A percentile compares a stretch with the other conserved stretches of the same genome.
phyloP scores from a whole-genome alignment of 1,284 basidiomycete species.

The Spongispora temasekensis region DNA sequence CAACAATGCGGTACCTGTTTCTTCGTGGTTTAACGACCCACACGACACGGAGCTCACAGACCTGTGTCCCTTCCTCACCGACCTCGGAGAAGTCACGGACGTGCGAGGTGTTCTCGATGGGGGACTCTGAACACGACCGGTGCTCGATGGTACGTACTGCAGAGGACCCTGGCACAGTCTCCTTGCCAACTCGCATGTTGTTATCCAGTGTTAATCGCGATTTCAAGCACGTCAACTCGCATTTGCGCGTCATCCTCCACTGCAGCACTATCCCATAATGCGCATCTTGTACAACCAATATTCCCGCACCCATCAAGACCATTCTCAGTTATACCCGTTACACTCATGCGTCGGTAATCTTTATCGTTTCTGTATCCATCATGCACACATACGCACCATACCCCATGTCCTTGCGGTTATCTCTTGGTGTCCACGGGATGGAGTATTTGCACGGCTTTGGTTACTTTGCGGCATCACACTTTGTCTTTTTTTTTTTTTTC shows the following conservation, averaged over 20 bases:
- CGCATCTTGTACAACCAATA: slow-evolving; percentile 28
- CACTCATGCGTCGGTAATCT: slow-evolving; percentile 33
- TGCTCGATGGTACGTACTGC: slow-evolving; percentile 21
- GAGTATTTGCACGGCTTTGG: slow-evolving; percentile 17
- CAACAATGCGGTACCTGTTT: slow-evolving; percentile 98
- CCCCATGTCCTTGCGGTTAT: slow-evolving; percentile 19
- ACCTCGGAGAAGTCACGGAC: slow-evolving; percentile 85
- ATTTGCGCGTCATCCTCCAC: slow-evolving; percentile 1
- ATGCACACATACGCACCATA: slow-evolving; percentile 33
- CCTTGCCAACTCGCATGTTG: slow-evolving; percentile 31
- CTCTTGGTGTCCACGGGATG: slow-evolving; percentile 18
- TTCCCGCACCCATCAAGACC: slow-evolving; percentile 11
- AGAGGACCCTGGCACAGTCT: slow-evolving; percentile 20
- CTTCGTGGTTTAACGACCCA: slow-evolving; percentile 99
- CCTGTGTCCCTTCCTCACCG: slow-evolving; percentile 89
- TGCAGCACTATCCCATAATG: slow-evolving; percentile 10
- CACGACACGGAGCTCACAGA: slow-evolving; percentile 98
- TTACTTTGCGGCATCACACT: slow-evolving; percentile 12
- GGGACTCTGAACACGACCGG: slow-evolving; percentile 53
- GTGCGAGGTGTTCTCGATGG: slow-evolving; percentile 91
- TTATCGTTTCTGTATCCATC: slow-evolving; percentile 41
- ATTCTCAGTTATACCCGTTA: slow-evolving; percentile 28
- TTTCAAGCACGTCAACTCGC: slow-evolving; percentile 15
- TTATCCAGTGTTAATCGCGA: slow-evolving; percentile 28
- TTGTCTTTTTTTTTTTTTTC: slow-evolving; percentile 18